Conservation (phyloP, 1,139 yeast species). For the Saccharomyces pastorianus region DNA sequence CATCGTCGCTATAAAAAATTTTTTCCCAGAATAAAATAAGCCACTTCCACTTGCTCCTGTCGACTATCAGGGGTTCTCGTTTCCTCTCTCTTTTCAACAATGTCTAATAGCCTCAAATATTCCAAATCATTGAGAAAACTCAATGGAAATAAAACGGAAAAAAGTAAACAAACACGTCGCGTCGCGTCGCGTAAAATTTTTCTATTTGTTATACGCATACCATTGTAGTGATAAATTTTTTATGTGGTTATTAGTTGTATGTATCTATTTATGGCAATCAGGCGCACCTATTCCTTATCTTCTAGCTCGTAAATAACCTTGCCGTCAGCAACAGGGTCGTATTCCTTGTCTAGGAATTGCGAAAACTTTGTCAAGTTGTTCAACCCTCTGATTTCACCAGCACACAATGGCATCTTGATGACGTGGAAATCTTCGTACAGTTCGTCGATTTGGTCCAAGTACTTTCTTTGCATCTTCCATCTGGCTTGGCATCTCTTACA, state of each 20-base stretch:
- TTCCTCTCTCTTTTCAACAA: background rate
- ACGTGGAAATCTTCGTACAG: conserved; percentile 91
- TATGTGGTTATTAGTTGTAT: background rate
- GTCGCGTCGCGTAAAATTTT: background rate
- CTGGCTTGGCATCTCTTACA: conserved; percentile 90
- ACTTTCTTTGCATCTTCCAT: conserved; percentile 93
- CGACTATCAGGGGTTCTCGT: background rate
- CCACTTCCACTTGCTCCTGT: background rate
- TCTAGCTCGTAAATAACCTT: conserved; percentile 57
- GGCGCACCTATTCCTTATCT: conserved; percentile 33
- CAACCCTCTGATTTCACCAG: conserved; percentile 88
- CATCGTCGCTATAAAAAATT: background rate
- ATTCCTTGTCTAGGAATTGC: conserved; percentile 58
- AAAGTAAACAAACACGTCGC: background rate
- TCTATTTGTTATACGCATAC: background rate
- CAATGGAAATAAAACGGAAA: background rate
- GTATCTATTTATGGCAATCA: background rate
- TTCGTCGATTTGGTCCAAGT: conserved; percentile 88
- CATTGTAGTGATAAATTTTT: background rate
- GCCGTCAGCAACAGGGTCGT: conserved; percentile 59
- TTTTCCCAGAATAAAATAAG: background rate
- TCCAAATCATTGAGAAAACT: background rate
- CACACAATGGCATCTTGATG: conserved; percentile 89
- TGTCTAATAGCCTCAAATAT: background rate
- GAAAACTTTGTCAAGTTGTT: conserved; percentile 75